Evolutionary conservation across 176 grass and related monocot genomes (phyloP).

Genomic region (Cenchrus americanus): DNA sequence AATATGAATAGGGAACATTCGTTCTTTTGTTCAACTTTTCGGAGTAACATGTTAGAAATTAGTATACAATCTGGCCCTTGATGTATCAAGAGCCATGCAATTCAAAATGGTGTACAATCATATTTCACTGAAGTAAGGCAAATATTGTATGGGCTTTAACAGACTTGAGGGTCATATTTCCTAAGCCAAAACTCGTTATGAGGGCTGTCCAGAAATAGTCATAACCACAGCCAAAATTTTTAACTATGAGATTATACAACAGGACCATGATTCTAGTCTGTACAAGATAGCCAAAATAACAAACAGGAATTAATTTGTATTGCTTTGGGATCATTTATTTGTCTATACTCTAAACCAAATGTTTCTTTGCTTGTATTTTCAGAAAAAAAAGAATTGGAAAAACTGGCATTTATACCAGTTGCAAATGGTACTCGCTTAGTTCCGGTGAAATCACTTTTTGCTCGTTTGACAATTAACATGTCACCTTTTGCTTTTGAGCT

Average conservation of each 20-base stretch:
- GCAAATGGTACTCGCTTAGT: constrained; percentile 96
- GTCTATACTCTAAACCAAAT: background rate
- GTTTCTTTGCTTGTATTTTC: constrained; percentile 39
- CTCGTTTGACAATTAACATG: constrained; percentile 83
- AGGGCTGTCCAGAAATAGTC: constrained; percentile 17
- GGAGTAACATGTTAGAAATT: background rate
- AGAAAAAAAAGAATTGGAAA: constrained; percentile 88
- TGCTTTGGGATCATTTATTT: constrained; percentile 26
- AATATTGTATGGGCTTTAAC: background rate
- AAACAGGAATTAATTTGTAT: constrained; percentile 7
- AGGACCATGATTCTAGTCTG: constrained; percentile 21
- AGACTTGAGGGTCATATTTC: constrained; percentile 4
- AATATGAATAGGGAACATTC: background rate
- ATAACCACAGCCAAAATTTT: background rate
- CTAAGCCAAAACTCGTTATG: background rate
- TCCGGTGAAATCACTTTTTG: constrained; percentile 86
- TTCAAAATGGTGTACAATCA: background rate
- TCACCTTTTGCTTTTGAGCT: constrained; percentile 98
- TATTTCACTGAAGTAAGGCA: background rate
- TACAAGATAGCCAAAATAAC: constrained; percentile 19
- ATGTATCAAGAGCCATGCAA: background rate
- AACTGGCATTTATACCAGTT: constrained; percentile 89
- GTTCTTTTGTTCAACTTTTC: constrained; percentile 12
- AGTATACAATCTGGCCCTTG: background rate
- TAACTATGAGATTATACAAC: constrained; percentile 30